These are phyloP conservation scores for Cercis canadensis DNA, from an alignment of 306 rosid genomes.

Conservation along the genomic window DNA sequence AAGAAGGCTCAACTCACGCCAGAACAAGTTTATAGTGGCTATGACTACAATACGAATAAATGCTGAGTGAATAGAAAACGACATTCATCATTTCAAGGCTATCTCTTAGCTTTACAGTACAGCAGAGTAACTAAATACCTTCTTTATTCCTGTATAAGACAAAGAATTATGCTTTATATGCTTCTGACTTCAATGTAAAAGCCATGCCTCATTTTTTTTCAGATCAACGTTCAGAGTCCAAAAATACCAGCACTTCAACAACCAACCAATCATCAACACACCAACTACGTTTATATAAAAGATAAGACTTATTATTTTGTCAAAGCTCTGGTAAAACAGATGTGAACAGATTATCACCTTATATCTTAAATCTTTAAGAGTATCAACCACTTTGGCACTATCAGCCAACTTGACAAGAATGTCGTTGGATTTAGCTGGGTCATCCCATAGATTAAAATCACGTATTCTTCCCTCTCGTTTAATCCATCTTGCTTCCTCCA, in stretches of 20 bases:
- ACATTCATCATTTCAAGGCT: slow-evolving; percentile 21
- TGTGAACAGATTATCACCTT: slow-evolving; percentile 55
- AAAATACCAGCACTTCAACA: slow-evolving; percentile 20
- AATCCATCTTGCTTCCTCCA: slow-evolving; percentile 71
- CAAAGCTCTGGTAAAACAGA: slow-evolving; percentile 8
- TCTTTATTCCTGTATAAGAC: neutral
- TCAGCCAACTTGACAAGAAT: slow-evolving; percentile 77
- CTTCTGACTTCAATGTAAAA: slow-evolving; percentile 12
- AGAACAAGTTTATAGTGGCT: slow-evolving; percentile 1
- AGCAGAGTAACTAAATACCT: slow-evolving; percentile 6
- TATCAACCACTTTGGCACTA: slow-evolving; percentile 71
- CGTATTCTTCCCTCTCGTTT: slow-evolving; percentile 74
- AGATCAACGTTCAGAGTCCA: neutral
- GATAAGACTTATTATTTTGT: neutral
- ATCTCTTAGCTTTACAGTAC: slow-evolving; percentile 25
- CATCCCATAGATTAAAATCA: slow-evolving; percentile 78
- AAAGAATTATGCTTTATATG: slow-evolving; percentile 1
- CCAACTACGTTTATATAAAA: neutral
- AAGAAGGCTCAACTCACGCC: neutral
- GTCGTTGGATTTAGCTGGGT: slow-evolving; percentile 66
- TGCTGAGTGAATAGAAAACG: slow-evolving; percentile 20
- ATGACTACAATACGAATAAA: slow-evolving; percentile 15
- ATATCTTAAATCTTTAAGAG: slow-evolving; percentile 76
- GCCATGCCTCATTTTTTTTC: slow-evolving; percentile 7
- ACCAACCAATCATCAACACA: slow-evolving; percentile 11